Evolutionary conservation across 2,329 filamentous ascomycete genomes (phyloP), one percentile per base, ranked within the genome.

Genomic region (Aspergillus oerlinghausenensis): DNA sequence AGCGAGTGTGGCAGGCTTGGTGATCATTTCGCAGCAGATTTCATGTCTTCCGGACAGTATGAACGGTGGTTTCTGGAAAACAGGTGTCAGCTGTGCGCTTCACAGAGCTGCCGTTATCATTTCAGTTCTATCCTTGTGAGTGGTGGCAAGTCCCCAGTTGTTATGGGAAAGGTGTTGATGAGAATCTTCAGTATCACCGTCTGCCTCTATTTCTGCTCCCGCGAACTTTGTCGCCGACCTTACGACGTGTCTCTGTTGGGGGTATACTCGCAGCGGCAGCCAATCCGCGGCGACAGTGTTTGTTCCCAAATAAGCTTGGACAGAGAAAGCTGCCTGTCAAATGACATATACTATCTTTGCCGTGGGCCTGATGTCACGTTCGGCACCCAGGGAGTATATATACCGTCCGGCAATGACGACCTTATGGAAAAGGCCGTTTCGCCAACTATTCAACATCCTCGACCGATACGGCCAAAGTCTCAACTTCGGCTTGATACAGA

Each of bases 181-280:
- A 50, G 42, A 38, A 38, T 21, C 14, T 3, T 11, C 42, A 76
- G 73, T 50, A 55, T 72, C 11, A 72, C 69, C 2, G 60, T 72
- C n/a, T 73, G 70, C 47, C 65, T 67, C 1, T 68, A 73, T 26
- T 75, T 75, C 54, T 73, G 73, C 56, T 69, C 71, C 6, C 65
- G 70, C 26, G 69, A 75, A 55, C 61, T 75, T 21, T 74, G 69
- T 50, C 67, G 72, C 51, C 66, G 71, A 25, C 71, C 72, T 29
- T 75, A 74, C 51, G 69, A 74, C 40, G 65, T 74, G 3, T 75
- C 73, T 1, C 58, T 75, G 17, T 59, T 75, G 25, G 72, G 73
- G 0, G 61, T 75, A 6, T 73, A 72, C 57, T 66, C 59, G 35
- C 67, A 62, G 42, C 64, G 55, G 19, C 54, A 52, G 26, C 48